Evolutionary conservation across 352 stramenopile species (phyloP), one percentile per base, ranked within the genome.

Genomic region (Phytopythium mirpurense): DNA sequence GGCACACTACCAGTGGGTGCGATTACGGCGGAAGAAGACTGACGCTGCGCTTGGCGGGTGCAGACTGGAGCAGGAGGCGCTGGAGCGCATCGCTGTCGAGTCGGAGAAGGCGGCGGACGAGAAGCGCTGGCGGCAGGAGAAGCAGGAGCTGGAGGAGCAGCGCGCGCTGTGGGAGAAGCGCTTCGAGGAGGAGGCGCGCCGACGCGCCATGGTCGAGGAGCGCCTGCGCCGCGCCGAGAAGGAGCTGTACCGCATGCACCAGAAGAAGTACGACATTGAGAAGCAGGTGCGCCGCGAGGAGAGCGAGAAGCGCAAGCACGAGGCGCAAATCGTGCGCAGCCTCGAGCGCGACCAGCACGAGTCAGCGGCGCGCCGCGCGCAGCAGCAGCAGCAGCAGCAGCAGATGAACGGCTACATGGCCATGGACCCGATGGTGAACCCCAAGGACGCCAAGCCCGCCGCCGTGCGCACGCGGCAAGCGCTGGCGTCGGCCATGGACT

Each of bases 211-310:
- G 59, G 64, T 86, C 8, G 84, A 94, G 57, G 84, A 94, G 54
- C 78, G 84, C 11, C 67, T 94, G 2, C 84, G 84, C 36, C 73
- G 84, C 12, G 75, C 84, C 26, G 84, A 94, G 61, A 92, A 92
- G 63, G 84, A 94, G 60, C 66, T 94, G 12, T 94, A 94, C 59
- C 84, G 84, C 29, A 94, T 94, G 84, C 84, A 92, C 68, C 84
- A 93, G 67, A 91, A 91, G 65, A 93, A 93, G 64, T 93, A 91
- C 69, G 80, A 93, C 64, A 93, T 93, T 54, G 83, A 93, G 56
- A 86, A 88, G 63, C 58, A 80, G 40, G 78, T 91, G 42, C 77
- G 83, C 3, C 80, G 83, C 42, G 83, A 93, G 48, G 83, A 93
- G 72, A 91, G 58, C 59, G 83, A 93, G 68, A 89, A 88, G 62